These are phyloP conservation scores for Xylaria digitata DNA, from an alignment of 2,329 filamentous ascomycete species.

Conservation along the genomic window DNA sequence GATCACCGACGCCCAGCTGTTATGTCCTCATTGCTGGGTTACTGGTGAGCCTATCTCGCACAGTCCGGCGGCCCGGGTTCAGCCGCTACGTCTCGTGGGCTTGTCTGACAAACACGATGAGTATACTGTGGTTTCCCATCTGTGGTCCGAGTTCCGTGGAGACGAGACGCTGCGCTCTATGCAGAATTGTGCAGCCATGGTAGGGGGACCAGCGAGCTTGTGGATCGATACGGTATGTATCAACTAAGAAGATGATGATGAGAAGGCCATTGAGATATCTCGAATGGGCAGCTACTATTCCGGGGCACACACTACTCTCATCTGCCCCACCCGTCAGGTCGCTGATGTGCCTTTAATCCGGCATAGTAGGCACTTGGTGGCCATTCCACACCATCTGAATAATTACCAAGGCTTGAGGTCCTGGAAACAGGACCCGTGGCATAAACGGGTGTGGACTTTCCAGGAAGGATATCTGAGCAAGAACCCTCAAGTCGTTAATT, in stretches of 20 bases:
- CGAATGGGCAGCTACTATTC: slow-evolving; percentile 17
- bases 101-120: neutral
- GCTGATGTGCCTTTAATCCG: neutral
- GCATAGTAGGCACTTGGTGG: slow-evolving; percentile 13
- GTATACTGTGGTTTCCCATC: slow-evolving; percentile 12
- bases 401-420: neutral
- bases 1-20: neutral
- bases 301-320: slow-evolving; percentile 8
- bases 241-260: slow-evolving; percentile 11
- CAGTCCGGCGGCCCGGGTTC: neutral
- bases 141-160: slow-evolving; percentile 11
- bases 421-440: slow-evolving; percentile 14
- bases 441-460: slow-evolving; percentile 12
- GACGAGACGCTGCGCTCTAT: slow-evolving; percentile 1
- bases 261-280: slow-evolving; percentile 13
- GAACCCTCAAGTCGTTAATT: slow-evolving; percentile 14
- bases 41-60: neutral
- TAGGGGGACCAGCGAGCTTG: slow-evolving; percentile 11
- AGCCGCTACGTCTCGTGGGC: slow-evolving; percentile 7
- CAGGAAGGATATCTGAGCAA: slow-evolving; percentile 13
- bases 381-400: slow-evolving; percentile 6
- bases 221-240: slow-evolving; percentile 19
- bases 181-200: slow-evolving; percentile 2
- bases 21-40: slow-evolving; percentile 17
- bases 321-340: neutral